Evolutionary conservation across 768 basidiomycete genomes (phyloP).

Genomic region (Hypholoma sublateritium): DNA sequence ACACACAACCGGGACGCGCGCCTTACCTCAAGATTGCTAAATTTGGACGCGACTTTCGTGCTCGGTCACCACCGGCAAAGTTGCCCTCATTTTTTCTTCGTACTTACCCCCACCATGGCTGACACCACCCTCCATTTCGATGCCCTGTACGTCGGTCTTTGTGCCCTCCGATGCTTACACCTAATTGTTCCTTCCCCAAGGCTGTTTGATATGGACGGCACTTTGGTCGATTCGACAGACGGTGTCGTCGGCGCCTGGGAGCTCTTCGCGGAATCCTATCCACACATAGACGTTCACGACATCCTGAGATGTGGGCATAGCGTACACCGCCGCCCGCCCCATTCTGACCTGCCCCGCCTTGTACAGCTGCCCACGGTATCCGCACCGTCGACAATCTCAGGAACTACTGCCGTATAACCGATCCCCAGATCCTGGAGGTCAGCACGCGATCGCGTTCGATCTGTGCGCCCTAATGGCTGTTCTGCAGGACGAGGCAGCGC

Average conservation of each 20-base stretch:
- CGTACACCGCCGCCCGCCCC: slow-evolving; percentile 10
- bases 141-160: slow-evolving; percentile 39
- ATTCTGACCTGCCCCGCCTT: slow-evolving; percentile 8
- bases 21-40: slow-evolving; percentile 8
- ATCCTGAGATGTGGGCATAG: slow-evolving; percentile 60
- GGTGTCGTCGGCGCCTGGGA: slow-evolving; percentile 86
- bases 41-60: slow-evolving; percentile 9
- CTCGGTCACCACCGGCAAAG: slow-evolving; percentile 1
- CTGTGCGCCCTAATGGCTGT: slow-evolving; percentile 13
- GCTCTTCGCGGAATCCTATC: slow-evolving; percentile 70
- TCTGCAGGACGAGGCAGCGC: slow-evolving; percentile 62
- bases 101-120: slow-evolving; percentile 27
- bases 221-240: slow-evolving; percentile 77
- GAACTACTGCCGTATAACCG: slow-evolving; percentile 67
- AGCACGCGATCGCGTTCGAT: slow-evolving; percentile 8
- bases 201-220: slow-evolving; percentile 85
- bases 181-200: slow-evolving; percentile 35
- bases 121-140: slow-evolving; percentile 34
- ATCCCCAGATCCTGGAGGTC: slow-evolving; percentile 72
- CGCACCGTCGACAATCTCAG: slow-evolving; percentile 81
- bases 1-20: slow-evolving; percentile 30
- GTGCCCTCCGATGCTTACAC: slow-evolving; percentile 12
- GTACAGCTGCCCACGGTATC: slow-evolving; percentile 74
- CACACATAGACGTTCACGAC: slow-evolving; percentile 55
- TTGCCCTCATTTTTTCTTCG: slow-evolving; percentile 9